A percentile compares a stretch with the other conserved stretches of the same genome.
These are phyloP conservation scores for Fusarium chuoi DNA, from an alignment of 2,329 filamentous ascomycete species.

Conservation along the genomic window DNA sequence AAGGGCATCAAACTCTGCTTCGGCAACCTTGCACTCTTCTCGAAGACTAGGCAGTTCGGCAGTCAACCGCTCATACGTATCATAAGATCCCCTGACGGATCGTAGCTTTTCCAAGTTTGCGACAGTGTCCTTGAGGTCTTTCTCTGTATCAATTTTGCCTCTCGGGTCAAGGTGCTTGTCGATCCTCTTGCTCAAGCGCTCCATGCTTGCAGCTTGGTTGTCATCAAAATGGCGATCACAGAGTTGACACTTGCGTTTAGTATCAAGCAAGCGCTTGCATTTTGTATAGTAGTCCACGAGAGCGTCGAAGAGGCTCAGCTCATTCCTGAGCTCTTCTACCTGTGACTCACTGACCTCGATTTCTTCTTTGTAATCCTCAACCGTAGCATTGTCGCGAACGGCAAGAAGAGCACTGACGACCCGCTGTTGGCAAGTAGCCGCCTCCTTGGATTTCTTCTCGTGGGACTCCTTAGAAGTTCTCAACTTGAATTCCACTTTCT, in stretches of 20 bases:
- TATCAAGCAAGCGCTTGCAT: constrained; percentile 72
- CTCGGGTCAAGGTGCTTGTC: constrained; percentile 70
- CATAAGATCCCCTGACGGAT: constrained; percentile 73
- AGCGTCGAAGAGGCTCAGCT: constrained; percentile 75
- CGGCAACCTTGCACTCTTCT: constrained; percentile 69
- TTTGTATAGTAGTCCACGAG: constrained; percentile 77
- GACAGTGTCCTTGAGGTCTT: constrained; percentile 64
- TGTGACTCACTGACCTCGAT: constrained; percentile 65
- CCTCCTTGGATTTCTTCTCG: constrained; percentile 71
- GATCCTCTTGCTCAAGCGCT: constrained; percentile 74
- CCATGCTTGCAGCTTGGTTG: constrained; percentile 64
- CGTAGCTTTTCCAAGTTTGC: constrained; percentile 68
- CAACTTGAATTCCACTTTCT: constrained; percentile 79
- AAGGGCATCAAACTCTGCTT: constrained; percentile 69
- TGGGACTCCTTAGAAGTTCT: constrained; percentile 72
- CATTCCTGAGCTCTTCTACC: constrained; percentile 69
- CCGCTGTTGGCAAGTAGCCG: constrained; percentile 67
- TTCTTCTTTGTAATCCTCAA: constrained; percentile 66
- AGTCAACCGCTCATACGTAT: constrained; percentile 76
- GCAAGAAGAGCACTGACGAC: constrained; percentile 61
- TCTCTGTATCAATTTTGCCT: constrained; percentile 70
- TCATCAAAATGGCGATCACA: constrained; percentile 78
- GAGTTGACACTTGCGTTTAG: constrained; percentile 78
- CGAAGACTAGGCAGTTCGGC: constrained; percentile 77
- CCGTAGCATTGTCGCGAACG: constrained; percentile 56